Evolutionary conservation across 805 yeast species (phyloP).

Genomic region (Sugiyamaella smithiae): DNA sequence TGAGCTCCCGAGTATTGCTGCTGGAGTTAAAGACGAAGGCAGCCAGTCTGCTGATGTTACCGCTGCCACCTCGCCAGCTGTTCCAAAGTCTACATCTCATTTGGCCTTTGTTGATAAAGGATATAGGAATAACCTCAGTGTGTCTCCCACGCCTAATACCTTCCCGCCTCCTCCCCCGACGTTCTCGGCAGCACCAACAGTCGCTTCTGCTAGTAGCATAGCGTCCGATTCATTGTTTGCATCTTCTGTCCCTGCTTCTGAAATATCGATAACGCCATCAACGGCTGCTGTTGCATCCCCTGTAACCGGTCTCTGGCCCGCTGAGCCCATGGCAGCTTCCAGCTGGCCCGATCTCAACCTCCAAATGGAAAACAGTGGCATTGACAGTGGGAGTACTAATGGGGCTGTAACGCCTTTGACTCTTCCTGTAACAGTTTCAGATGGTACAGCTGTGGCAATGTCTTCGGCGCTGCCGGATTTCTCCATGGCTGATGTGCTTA

Average conservation of each 20-base stretch:
- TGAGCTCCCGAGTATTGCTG: slow-evolving; percentile 1
- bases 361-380: slow-evolving; percentile 5
- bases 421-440: neutral
- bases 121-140: neutral
- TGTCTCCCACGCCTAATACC: neutral
- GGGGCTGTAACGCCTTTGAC: neutral
- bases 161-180: too few species aligned
- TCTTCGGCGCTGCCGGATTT: neutral
- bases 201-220: neutral
- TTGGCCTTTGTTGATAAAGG: slow-evolving; percentile 1
- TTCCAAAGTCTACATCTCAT: neutral
- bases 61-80: neutral
- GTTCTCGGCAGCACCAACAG: neutral
- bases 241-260: neutral
- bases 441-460: neutral
- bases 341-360: slow-evolving; percentile 3
- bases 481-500: slow-evolving; percentile 1
- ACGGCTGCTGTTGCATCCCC: slow-evolving; percentile 1
- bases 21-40: neutral
- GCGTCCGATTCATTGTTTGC: neutral
- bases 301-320: neutral
- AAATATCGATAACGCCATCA: neutral
- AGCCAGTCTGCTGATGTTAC: neutral
- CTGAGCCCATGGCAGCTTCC: neutral
- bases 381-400: slow-evolving; percentile 2